phyloP scores from a whole-genome alignment of 2,329 filamentous ascomycete species.

The Colletotrichum lini region DNA sequence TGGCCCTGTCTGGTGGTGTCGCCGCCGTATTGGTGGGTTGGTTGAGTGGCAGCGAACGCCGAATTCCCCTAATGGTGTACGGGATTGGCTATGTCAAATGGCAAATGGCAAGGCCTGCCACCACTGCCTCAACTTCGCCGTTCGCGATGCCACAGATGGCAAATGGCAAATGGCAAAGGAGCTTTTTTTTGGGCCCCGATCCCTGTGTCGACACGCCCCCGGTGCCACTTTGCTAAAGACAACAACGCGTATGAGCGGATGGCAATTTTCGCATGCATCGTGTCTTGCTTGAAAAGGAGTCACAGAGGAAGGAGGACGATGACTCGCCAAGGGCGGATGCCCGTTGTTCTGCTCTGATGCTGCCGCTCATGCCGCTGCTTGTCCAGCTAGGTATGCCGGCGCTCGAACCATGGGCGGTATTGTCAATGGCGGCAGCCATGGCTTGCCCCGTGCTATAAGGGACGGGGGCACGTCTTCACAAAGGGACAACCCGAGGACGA shows the following conservation, averaged over 20 bases:
- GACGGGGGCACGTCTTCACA: conserved; percentile 23
- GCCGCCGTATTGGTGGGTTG: conserved; percentile 4
- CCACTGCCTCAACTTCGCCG: conserved; percentile 12
- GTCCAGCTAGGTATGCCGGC: conserved; percentile 15
- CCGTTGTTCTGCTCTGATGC: conserved; percentile 5
- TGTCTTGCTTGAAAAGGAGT: conserved; percentile 25
- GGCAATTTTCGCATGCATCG: conserved; percentile 21
- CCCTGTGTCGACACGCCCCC: conserved; percentile 17
- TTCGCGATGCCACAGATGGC: conserved; percentile 9
- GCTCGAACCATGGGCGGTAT: conserved; percentile 27
- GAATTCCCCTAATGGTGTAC: neutral
- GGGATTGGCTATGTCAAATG: conserved; percentile 12
- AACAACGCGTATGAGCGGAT: conserved; percentile 14
- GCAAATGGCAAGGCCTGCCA: conserved; percentile 16
- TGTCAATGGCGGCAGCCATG: conserved; percentile 12
- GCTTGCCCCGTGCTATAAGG: conserved; percentile 10
- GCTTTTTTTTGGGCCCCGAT: neutral
- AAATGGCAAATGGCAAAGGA: conserved; percentile 15
- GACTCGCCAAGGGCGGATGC: conserved; percentile 5
- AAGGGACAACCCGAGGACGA: conserved; percentile 21
- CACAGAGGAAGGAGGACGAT: conserved; percentile 1
- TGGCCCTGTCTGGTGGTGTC: conserved; percentile 16
- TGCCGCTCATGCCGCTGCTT: conserved; percentile 5
- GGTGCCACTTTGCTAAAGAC: conserved; percentile 26
- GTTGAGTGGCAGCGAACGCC: neutral